Evolutionary conservation across 345 rosid species (phyloP).

Genomic region (Combretum micranthum): DNA sequence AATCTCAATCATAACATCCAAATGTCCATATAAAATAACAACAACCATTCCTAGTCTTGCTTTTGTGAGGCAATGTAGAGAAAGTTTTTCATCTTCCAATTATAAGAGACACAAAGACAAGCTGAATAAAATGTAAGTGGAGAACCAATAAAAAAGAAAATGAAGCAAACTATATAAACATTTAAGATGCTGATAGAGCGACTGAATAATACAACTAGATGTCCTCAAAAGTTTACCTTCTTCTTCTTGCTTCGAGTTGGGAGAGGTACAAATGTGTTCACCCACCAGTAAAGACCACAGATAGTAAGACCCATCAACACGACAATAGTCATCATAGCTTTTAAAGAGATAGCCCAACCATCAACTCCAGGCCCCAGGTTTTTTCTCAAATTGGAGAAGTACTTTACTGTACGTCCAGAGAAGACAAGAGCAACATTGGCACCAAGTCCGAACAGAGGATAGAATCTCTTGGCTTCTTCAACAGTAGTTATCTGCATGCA

Average conservation of each 20-base stretch:
- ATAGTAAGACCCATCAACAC: constrained; percentile 79
- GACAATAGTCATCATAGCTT: constrained; percentile 96
- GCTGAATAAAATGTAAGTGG: no score
- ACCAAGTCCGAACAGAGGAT: constrained; percentile 92
- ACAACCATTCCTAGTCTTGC: no score
- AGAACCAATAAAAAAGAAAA: background rate
- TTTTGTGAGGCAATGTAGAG: no score
- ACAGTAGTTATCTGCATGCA: constrained; percentile 76
- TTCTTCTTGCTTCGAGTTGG: constrained; percentile 96
- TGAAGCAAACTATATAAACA: background rate
- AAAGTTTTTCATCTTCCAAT: no score
- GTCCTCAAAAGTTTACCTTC: constrained; percentile 45
- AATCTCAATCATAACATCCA: no score
- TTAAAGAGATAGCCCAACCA: constrained; percentile 95
- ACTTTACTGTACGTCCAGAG: constrained; percentile 94
- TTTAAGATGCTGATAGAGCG: background rate
- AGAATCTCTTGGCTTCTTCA: constrained; percentile 93
- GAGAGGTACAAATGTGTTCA: constrained; percentile 57
- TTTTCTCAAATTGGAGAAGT: constrained; percentile 81
- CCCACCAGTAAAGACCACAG: constrained; percentile 95
- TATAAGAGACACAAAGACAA: no score
- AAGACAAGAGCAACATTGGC: constrained; percentile 90
- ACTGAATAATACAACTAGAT: constrained; percentile 6
- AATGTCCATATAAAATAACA: no score
- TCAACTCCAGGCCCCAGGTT: constrained; percentile 96